A percentile compares a stretch with the other conserved stretches of the same genome.
Evolutionary conservation across 106 monocot genomes (phyloP).

Genomic region (Allium sativum): DNA sequence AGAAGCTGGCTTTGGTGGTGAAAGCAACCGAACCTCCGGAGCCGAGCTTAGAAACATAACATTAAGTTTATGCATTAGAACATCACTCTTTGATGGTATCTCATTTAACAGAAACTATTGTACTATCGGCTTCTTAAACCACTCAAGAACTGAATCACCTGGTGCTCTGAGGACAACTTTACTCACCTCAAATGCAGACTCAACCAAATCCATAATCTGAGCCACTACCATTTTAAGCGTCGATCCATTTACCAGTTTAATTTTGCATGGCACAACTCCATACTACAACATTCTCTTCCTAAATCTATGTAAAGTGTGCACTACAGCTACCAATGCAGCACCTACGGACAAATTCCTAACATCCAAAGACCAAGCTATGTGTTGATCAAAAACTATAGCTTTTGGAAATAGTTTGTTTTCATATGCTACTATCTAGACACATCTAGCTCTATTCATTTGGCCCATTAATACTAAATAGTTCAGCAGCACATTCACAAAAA

Average conservation of each 20-base stretch:
- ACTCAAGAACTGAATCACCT: constrained; percentile 80
- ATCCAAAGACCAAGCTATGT: constrained; percentile 96
- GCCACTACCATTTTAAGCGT: constrained; percentile 86
- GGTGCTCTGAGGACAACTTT: constrained; percentile 86
- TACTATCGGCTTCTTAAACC: constrained; percentile 97
- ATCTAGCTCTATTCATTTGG: constrained; percentile 87
- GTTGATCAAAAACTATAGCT: constrained; percentile 96
- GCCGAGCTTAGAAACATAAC: constrained; percentile 89
- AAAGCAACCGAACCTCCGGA: constrained; percentile 60
- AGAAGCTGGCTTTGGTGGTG: constrained; percentile 23
- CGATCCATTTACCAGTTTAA: constrained; percentile 85
- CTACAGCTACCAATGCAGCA: constrained; percentile 71
- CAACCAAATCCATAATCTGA: constrained; percentile 49
- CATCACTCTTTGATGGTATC: constrained; percentile 74
- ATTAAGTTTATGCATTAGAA: constrained; percentile 87
- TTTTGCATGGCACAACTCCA: constrained; percentile 78
- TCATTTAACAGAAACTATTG: constrained; percentile 95
- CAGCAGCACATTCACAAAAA: constrained; percentile 86
- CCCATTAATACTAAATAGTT: constrained; percentile 93
- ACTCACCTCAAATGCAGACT: constrained; percentile 93
- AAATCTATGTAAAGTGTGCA: constrained; percentile 94
- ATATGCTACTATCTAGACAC: constrained; percentile 95
- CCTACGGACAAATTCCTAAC: constrained; percentile 80
- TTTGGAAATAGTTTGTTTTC: constrained; percentile 95
- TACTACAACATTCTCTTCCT: constrained; percentile 97